phyloP scores from a whole-genome alignment of 2,329 filamentous ascomycete species.

The Thelonectria olida region DNA sequence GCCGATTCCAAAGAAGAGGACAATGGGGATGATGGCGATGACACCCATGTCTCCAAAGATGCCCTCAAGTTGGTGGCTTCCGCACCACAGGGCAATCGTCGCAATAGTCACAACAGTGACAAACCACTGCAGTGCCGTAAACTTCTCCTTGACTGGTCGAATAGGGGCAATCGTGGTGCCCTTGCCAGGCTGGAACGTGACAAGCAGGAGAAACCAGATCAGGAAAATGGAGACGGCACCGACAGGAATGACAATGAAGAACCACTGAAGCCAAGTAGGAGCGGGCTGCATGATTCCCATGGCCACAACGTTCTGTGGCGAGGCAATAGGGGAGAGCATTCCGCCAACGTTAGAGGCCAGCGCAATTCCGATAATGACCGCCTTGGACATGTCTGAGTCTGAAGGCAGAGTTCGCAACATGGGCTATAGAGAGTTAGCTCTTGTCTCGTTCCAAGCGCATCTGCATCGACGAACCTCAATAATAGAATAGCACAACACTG shows the following conservation, averaged over 20 bases:
- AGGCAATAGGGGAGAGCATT: conserved; percentile 95
- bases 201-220: conserved; percentile 88
- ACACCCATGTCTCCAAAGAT: conserved; percentile 98
- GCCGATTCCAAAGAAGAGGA: conserved; percentile 95
- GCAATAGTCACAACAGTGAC: conserved; percentile 83
- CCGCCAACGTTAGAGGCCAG: conserved; percentile 95
- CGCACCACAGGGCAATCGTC: conserved; percentile 93
- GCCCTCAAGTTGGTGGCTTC: conserved; percentile 85
- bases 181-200: conserved; percentile 84
- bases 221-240: conserved; percentile 87
- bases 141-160: conserved; percentile 86
- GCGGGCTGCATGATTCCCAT: conserved; percentile 93
- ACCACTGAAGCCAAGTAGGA: conserved; percentile 95
- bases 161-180: conserved; percentile 93
- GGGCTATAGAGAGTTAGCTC: conserved; percentile 63
- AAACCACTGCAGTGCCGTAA: conserved; percentile 92
- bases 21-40: conserved; percentile 93
- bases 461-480: conserved; percentile 75
- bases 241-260: conserved; percentile 93
- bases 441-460: neutral
- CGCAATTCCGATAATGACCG: conserved; percentile 93
- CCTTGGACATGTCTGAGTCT: conserved; percentile 93
- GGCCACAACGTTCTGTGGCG: conserved; percentile 96
- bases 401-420: conserved; percentile 92
- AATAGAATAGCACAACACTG: conserved; percentile 96